A percentile compares a stretch with the other conserved stretches of the same genome.
phyloP scores from a whole-genome alignment of 2,329 filamentous ascomycete genomes.

The Fusarium praegraminearum region DNA sequence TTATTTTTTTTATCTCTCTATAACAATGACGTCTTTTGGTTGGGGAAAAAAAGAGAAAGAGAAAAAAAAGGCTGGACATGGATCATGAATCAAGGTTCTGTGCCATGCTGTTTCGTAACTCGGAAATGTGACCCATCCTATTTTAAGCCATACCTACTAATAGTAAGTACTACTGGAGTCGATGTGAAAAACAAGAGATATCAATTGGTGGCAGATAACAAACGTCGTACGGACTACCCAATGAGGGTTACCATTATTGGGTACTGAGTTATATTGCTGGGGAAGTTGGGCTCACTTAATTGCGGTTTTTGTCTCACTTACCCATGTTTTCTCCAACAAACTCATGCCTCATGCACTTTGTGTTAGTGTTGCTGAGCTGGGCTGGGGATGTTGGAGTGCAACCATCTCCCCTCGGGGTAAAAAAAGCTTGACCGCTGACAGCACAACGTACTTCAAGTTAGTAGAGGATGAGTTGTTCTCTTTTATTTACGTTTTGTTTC shows the following conservation, averaged over 20 bases:
- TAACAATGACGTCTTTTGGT: conserved; percentile 44
- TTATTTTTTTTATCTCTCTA: conserved; percentile 4
- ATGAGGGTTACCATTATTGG: conserved; percentile 11
- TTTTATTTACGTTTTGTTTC: no score
- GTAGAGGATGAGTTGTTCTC: neutral
- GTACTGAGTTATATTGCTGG: neutral
- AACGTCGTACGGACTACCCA: conserved; percentile 17
- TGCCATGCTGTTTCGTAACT: conserved; percentile 17
- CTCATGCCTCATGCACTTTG: conserved; percentile 11
- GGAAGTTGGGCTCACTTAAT: conserved; percentile 10
- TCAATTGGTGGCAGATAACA: conserved; percentile 1
- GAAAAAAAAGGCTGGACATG: conserved; percentile 4
- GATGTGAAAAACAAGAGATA: conserved; percentile 8
- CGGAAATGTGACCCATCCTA: conserved; percentile 13
- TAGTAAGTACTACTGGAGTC: neutral
- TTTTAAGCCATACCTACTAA: conserved; percentile 2
- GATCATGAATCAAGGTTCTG: conserved; percentile 36
- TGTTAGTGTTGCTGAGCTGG: neutral
- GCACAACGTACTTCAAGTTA: neutral
- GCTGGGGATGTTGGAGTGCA: conserved; percentile 12
- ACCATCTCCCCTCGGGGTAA: conserved; percentile 3
- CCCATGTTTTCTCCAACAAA: conserved; percentile 30
- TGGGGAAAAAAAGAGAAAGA: neutral
- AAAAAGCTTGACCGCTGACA: conserved; percentile 1
- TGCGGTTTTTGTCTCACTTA: conserved; percentile 15